Percentiles rank a stretch among this genome's conserved stretches.
phyloP scores from a whole-genome alignment of 768 basidiomycete species.

The Russula lepida region DNA sequence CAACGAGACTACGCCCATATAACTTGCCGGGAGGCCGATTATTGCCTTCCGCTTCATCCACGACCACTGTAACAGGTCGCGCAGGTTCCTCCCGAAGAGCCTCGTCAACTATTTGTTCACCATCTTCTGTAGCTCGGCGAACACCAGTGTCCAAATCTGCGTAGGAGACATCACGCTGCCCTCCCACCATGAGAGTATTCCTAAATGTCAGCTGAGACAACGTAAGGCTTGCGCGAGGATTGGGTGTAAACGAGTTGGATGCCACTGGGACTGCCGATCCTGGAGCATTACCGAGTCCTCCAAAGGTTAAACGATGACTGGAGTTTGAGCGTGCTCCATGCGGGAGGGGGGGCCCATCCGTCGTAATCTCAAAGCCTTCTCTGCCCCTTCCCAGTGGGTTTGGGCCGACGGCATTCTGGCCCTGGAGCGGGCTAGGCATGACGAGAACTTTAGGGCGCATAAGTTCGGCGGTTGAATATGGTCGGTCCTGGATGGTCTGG shows the following conservation, averaged over 20 bases:
- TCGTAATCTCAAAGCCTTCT: slow-evolving; percentile 55
- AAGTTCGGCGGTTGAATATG: slow-evolving; percentile 67
- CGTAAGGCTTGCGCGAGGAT: slow-evolving; percentile 63
- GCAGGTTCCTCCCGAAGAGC: slow-evolving; percentile 28
- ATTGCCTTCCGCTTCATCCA: slow-evolving; percentile 21
- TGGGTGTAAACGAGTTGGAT: slow-evolving; percentile 70
- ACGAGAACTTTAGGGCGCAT: slow-evolving; percentile 87
- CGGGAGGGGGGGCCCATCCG: slow-evolving; percentile 73
- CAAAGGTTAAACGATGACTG: slow-evolving; percentile 35
- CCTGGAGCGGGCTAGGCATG: slow-evolving; percentile 85
- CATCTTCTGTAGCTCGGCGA: slow-evolving; percentile 70
- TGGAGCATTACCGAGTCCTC: slow-evolving; percentile 26
- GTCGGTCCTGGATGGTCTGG: slow-evolving; percentile 39
- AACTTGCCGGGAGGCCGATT: slow-evolving; percentile 69
- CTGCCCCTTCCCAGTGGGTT: slow-evolving; percentile 32
- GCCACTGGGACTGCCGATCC: slow-evolving; percentile 33
- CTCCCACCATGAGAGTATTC: slow-evolving; percentile 65
- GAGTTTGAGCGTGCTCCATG: slow-evolving; percentile 56
- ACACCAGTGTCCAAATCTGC: slow-evolving; percentile 50
- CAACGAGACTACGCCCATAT: slow-evolving; percentile 84
- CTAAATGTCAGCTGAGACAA: slow-evolving; percentile 82
- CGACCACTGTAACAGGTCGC: slow-evolving; percentile 26
- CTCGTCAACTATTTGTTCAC: slow-evolving; percentile 60
- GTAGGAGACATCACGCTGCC: slow-evolving; percentile 53
- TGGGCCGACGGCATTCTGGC: slow-evolving; percentile 29